A percentile compares a stretch with the other conserved stretches of the same genome.
Evolutionary conservation across 345 rosid species (phyloP).

Genomic region (Rhodomyrtus tomentosa): DNA sequence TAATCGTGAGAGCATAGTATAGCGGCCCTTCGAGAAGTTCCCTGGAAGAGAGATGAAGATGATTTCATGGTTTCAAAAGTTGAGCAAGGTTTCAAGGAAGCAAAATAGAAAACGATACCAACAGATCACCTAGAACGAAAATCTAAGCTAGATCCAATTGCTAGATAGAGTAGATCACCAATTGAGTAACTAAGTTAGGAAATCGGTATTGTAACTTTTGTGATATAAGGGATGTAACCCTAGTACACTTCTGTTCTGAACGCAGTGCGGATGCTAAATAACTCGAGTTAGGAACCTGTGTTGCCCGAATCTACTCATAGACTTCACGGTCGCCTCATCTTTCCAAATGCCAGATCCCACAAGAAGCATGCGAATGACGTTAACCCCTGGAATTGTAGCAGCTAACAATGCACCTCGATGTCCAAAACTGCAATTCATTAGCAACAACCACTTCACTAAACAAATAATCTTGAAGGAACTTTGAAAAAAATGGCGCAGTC

Average conservation of each 20-base stretch:
- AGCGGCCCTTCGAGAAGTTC: slow-evolving; percentile 94
- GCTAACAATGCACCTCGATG: slow-evolving; percentile 68
- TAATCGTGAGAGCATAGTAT: slow-evolving; percentile 56
- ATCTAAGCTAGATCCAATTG: not conserved
- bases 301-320: slow-evolving; percentile 93
- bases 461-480: not conserved
- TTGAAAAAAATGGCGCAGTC: not conserved
- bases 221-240: not conserved
- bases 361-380: slow-evolving; percentile 62
- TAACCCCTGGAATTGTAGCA: slow-evolving; percentile 53
- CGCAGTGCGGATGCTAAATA: not conserved
- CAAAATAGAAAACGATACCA: too few species aligned
- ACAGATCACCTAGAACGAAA: not conserved
- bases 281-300: slow-evolving; percentile 37
- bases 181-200: not conserved
- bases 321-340: slow-evolving; percentile 80
- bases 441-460: slow-evolving; percentile 1
- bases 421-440: slow-evolving; percentile 50
- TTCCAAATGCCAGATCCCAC: slow-evolving; percentile 70
- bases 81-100: too few species aligned
- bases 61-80: too few species aligned
- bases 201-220: not conserved
- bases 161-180: not conserved
- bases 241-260: not conserved
- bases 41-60: slow-evolving; percentile 31